phyloP scores from a whole-genome alignment of 306 rosid genomes.

The Citrullus colocynthis region DNA sequence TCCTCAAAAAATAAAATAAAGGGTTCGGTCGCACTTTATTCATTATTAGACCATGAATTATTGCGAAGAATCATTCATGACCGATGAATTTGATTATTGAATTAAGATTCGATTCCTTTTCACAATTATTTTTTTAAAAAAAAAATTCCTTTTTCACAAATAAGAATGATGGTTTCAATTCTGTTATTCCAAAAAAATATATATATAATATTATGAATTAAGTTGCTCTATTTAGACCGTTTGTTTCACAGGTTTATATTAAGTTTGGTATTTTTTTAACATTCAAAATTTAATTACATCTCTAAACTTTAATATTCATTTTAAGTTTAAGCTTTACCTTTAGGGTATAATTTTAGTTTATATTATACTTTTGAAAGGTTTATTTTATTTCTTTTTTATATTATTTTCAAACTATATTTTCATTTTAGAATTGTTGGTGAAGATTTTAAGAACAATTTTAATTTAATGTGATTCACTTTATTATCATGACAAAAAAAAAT shows the following conservation, averaged over 20 bases:
- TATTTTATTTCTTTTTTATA: too few species aligned
- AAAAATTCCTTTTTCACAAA: background rate
- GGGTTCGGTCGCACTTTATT: background rate
- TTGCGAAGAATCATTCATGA: background rate
- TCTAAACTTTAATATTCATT: too few species aligned
- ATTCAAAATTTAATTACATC: too few species aligned
- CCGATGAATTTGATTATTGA: background rate
- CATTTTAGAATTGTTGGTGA: background rate
- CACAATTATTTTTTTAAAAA: too few species aligned
- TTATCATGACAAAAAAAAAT: background rate
- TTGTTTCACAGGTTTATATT: background rate
- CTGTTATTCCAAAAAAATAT: background rate
- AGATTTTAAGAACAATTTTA: background rate
- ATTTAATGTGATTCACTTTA: background rate
- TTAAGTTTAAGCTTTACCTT: too few species aligned
- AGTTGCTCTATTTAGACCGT: too few species aligned
- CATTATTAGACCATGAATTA: background rate
- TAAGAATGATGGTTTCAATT: background rate
- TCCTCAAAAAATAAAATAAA: background rate
- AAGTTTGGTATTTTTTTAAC: too few species aligned
- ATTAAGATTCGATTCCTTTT: background rate
- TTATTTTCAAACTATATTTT: too few species aligned
- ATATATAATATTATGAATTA: too few species aligned
- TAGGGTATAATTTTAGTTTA: too few species aligned
- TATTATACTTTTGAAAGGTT: too few species aligned